These are phyloP conservation scores for Pistacia vera DNA, from an alignment of 345 rosid species.

Conservation along the genomic window DNA sequence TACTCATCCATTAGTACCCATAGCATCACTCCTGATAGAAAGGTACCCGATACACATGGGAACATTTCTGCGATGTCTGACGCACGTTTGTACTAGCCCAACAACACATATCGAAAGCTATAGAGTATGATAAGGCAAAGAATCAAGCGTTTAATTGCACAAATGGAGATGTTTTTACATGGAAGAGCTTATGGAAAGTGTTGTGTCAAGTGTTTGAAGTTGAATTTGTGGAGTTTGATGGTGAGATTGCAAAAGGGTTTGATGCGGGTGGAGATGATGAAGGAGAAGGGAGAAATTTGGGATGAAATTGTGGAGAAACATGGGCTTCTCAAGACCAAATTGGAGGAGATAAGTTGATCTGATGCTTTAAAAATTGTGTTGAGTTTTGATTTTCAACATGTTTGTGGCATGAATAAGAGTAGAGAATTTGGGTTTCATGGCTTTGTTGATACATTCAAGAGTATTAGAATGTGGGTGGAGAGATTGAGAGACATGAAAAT, in stretches of 20 bases:
- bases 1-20: no score
- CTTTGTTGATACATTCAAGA: slow-evolving; percentile 20
- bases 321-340: no score
- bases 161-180: slow-evolving; percentile 31
- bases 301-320: slow-evolving; percentile 30
- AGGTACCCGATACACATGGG: slow-evolving; percentile 28
- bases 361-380: slow-evolving; percentile 17
- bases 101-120: background rate
- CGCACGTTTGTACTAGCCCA: slow-evolving; percentile 22
- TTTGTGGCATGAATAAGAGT: slow-evolving; percentile 40
- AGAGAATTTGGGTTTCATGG: slow-evolving; percentile 34
- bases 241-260: no score
- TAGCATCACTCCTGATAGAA: no score
- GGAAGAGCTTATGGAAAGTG: slow-evolving; percentile 30
- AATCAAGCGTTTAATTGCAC: slow-evolving; percentile 9
- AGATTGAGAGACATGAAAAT: slow-evolving; percentile 37
- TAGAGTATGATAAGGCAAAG: no score
- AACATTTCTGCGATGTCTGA: slow-evolving; percentile 33
- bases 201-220: slow-evolving; percentile 20
- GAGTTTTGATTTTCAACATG: slow-evolving; percentile 34
- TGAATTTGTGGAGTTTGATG: no score
- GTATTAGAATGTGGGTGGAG: slow-evolving; percentile 24
- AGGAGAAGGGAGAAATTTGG: slow-evolving; percentile 22
- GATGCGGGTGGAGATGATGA: background rate
- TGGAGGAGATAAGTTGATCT: slow-evolving; percentile 8